phyloP scores from a whole-genome alignment of 768 basidiomycete genomes.

The Boletus pseudopeckii region DNA sequence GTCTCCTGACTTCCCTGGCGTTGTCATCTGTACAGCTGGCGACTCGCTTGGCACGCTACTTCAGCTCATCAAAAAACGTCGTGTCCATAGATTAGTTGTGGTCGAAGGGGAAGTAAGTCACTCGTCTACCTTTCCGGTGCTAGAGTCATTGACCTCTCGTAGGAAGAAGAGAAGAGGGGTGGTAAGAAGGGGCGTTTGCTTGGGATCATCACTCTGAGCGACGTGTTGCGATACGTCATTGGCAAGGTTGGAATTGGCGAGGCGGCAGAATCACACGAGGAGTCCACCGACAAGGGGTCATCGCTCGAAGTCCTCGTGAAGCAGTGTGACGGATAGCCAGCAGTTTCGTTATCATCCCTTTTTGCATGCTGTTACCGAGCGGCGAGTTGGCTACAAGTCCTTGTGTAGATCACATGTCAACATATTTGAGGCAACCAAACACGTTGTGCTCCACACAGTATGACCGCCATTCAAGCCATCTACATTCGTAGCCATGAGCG shows the following conservation, averaged over 20 bases:
- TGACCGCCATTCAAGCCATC: constrained; percentile 78
- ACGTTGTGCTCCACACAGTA: constrained; percentile 24
- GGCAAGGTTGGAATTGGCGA: constrained; percentile 56
- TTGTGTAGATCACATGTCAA: constrained; percentile 20
- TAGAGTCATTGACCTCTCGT: neutral
- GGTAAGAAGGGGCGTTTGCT: constrained; percentile 81
- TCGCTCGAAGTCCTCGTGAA: constrained; percentile 18
- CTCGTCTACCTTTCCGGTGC: neutral
- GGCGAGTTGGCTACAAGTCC: neutral
- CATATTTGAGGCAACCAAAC: neutral
- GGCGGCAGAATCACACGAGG: constrained; percentile 36
- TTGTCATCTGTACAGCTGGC: constrained; percentile 89
- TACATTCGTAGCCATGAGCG: constrained; percentile 68
- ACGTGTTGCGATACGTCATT: constrained; percentile 82
- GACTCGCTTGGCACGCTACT: constrained; percentile 91
- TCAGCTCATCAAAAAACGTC: constrained; percentile 86
- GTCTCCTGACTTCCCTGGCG: constrained; percentile 92
- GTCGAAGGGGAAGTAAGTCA: constrained; percentile 81
- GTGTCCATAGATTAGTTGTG: constrained; percentile 93
- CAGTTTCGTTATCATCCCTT: neutral
- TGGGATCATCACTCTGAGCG: constrained; percentile 85
- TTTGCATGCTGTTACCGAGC: neutral
- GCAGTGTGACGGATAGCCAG: neutral
- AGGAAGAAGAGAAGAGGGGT: constrained; percentile 80
- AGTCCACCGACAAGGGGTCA: constrained; percentile 17